A percentile compares a stretch with the other conserved stretches of the same genome.
Evolutionary conservation across 1,139 yeast genomes (phyloP).

Genomic region (Lodderomyces pseudojiufengensis): DNA sequence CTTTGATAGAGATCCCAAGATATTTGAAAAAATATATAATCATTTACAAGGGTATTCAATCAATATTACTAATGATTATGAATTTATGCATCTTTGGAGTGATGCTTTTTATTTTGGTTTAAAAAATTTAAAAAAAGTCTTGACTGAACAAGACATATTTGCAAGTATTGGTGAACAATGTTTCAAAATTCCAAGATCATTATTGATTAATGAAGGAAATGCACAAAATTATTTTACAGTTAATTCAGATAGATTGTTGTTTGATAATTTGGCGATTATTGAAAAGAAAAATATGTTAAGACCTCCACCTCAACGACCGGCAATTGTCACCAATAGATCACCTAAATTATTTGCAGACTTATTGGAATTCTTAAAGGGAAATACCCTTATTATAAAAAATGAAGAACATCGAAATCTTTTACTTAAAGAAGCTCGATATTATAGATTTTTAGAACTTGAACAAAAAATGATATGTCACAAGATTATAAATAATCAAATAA

Average conservation of each 20-base stretch:
- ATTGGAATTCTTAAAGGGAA: conserved; percentile 55
- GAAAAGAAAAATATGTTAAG: conserved; percentile 47
- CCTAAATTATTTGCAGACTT: conserved; percentile 59
- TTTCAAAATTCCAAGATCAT: conserved; percentile 55
- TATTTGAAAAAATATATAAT: conserved; percentile 60
- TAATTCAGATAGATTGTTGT: conserved; percentile 47
- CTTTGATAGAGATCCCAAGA: conserved; percentile 72
- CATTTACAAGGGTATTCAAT: conserved; percentile 81
- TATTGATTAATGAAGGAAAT: conserved; percentile 61
- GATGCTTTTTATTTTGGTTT: conserved; percentile 75
- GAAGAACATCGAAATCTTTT: conserved; percentile 56
- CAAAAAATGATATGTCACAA: conserved; percentile 59
- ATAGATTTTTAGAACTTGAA: conserved; percentile 70
- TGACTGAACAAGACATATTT: conserved; percentile 55
- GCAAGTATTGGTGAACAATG: conserved; percentile 58
- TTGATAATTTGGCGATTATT: conserved; percentile 40
- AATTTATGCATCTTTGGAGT: conserved; percentile 59
- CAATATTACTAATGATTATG: conserved; percentile 52
- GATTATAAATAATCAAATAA: conserved; percentile 55
- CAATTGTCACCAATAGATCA: conserved; percentile 50
- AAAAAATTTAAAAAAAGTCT: conserved; percentile 47
- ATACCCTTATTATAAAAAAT: conserved; percentile 39
- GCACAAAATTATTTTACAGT: conserved; percentile 73
- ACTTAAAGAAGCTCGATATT: conserved; percentile 69
- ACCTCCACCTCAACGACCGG: conserved; percentile 75